Evolutionary conservation across 1,284 basidiomycete species (phyloP), one percentile per base, ranked within the genome.

Genomic region (Fomitopsis schrenkii): DNA sequence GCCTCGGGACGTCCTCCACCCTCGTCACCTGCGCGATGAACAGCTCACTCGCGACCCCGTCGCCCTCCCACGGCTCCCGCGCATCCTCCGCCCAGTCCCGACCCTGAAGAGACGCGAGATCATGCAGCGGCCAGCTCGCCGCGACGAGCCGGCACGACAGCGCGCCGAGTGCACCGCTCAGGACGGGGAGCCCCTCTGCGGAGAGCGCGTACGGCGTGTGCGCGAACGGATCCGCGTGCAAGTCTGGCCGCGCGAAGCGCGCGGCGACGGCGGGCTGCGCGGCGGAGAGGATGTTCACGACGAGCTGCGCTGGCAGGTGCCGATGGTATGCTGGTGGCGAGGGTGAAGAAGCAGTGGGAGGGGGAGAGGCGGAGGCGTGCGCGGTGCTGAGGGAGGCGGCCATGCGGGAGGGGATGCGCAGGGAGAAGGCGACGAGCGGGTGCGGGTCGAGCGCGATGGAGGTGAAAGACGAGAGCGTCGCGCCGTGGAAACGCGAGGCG

Each of bases 391-490:
- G 84, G 30, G 82, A 80, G 52, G 78, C 80, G 2, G 93, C 93
- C 83, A 96, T 90, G 8, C 93, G 83, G 0, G 93, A 95, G 3
- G 95, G 95, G n/a, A 94, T 81, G 35, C 93, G 87, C 14, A 97
- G 81, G 12, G 93, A 90, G 74, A 97, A 97, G 0, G 93, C 84
- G 65, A 97, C 84, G 62, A 97, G 83, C 0, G 95, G 94, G 67
- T 88, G 78, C 1, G 95, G 95, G 67, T 93, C 85, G 77, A 97
- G 84, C 1, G 94, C 87, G 67, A 97, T 87, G n/a, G 93, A 94
- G 30, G 93, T 88, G 72, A 97, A 94, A 0, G 94, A 96, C 5
- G 95, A 96, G 45, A 97, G 80, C 0, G 95, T 97, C 45, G 94
- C 93, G 64, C 95, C 95, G 74, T 97, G 94, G 67, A 80, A 88